These are phyloP conservation scores for Eucalyptus erythrocorys DNA, from an alignment of 345 rosid genomes.

Conservation along the genomic window DNA sequence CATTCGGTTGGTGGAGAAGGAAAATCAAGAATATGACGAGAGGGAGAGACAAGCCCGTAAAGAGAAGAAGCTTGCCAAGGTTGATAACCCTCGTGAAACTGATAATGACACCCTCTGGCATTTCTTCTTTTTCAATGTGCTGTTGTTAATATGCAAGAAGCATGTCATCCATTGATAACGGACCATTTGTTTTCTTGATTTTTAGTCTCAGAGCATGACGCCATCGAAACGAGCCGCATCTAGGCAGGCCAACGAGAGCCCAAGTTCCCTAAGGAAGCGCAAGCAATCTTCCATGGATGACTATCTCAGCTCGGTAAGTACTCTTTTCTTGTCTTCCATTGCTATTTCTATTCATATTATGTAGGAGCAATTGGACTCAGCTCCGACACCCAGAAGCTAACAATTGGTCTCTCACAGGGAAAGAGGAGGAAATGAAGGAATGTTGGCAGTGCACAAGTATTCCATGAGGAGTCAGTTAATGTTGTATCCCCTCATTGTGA, in stretches of 20 bases:
- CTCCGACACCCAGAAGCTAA: neutral
- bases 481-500: neutral
- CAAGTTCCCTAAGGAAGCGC: constrained; percentile 51
- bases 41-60: constrained; percentile 96
- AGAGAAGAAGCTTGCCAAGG: constrained; percentile 98
- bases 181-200: neutral
- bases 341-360: neutral
- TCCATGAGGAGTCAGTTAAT: neutral
- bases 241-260: constrained; percentile 63
- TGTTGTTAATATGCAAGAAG: neutral
- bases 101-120: neutral
- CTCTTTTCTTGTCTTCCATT: neutral
- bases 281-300: constrained; percentile 88
- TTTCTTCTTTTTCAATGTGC: neutral
- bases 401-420: neutral
- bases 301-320: constrained; percentile 38
- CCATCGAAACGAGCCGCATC: constrained; percentile 64
- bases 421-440: constrained; percentile 8
- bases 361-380: neutral
- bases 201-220: constrained; percentile 32
- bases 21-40: constrained; percentile 93
- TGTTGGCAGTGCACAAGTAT: neutral
- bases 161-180: neutral
- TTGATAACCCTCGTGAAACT: neutral
- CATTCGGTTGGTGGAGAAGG: constrained; percentile 93